Evolutionary conservation across 169 alveolate species (phyloP), one percentile per base, ranked within the genome.

Genomic region (Toxoplasma gondii): DNA sequence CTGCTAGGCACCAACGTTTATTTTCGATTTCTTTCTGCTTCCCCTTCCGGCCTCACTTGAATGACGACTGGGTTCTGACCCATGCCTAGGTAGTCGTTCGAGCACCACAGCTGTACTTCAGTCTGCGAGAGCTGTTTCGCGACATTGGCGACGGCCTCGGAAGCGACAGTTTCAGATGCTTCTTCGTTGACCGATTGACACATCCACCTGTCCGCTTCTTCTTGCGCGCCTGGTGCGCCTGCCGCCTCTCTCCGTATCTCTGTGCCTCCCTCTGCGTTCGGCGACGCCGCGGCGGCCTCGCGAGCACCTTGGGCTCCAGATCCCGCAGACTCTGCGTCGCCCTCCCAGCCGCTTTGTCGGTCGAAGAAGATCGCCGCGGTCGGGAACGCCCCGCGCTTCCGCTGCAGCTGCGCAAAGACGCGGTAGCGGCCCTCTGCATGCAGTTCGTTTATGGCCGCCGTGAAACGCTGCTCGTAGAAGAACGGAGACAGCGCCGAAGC

Each of bases 41-140:
- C 39, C 44, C 36, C 39, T 22, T 9, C 39, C 44, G 10, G 83
- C 10, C 92, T 43, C 45, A 45, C 98, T 84, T 96, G 91, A n/a
- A 97, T 74, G 34, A 98, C 98, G 82, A 82, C 58, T 27, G 97
- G 96, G 95, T 97, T 95, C 96, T 98, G 96, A n/a, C 98, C 98
- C 98, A 97, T 97, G 86, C 98, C 98, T 74, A 97, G 95, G 95
- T 97, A 98, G 96, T 98, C 98, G 95, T 98, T 97, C 81, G 98
- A 88, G 93, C 98, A 98, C 96, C 96, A 95, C 41, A 96, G 82
- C 86, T 80, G 83, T 54, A 91, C 91, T 49, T 43, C 49, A 31
- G 64, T 82, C 80, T 54, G 43, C 84, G 1, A 5, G 82, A 17
- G 41, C 54, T 45, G 86, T 44, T 92, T 53, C 31, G 78, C 43